phyloP scores from a whole-genome alignment of 2,329 filamentous ascomycete species.

The Botrytis deweyae region DNA sequence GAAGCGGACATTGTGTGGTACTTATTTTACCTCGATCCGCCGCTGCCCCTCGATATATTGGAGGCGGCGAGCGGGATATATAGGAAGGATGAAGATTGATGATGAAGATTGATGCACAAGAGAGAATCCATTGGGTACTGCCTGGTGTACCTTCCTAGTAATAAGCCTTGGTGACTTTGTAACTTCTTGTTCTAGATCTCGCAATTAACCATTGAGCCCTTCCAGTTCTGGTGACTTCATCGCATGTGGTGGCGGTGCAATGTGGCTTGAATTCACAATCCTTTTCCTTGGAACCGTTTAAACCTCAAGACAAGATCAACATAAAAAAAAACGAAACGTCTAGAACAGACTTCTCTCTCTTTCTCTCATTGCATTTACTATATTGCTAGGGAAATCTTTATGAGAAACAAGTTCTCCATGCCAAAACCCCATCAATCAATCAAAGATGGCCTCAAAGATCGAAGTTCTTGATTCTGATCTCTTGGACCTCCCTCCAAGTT shows the following conservation, averaged over 20 bases:
- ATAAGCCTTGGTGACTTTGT: background rate
- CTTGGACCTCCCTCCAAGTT: constrained; percentile 71
- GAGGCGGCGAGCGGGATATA: background rate
- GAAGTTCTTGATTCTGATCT: constrained; percentile 19
- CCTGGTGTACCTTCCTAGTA: too few relatives aligned
- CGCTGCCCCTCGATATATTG: background rate
- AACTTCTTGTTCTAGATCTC: background rate
- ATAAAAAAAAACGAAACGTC: background rate
- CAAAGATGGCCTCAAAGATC: constrained; percentile 19
- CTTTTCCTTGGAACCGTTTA: background rate
- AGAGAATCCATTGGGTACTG: background rate
- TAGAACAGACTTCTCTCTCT: background rate
- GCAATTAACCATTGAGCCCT: background rate
- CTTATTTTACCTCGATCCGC: background rate
- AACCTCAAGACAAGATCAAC: background rate
- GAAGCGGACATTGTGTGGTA: background rate
- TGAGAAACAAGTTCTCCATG: background rate
- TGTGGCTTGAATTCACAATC: background rate
- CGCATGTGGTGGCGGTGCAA: constrained; percentile 2
- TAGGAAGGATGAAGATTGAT: background rate
- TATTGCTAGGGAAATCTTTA: background rate
- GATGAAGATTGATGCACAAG: too few relatives aligned
- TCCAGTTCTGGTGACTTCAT: background rate
- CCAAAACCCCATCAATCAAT: background rate
- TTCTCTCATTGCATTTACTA: background rate